Evolutionary conservation across 1,284 basidiomycete genomes (phyloP), one percentile per base, ranked within the genome.

Genomic region (Trichosporon sp.): DNA sequence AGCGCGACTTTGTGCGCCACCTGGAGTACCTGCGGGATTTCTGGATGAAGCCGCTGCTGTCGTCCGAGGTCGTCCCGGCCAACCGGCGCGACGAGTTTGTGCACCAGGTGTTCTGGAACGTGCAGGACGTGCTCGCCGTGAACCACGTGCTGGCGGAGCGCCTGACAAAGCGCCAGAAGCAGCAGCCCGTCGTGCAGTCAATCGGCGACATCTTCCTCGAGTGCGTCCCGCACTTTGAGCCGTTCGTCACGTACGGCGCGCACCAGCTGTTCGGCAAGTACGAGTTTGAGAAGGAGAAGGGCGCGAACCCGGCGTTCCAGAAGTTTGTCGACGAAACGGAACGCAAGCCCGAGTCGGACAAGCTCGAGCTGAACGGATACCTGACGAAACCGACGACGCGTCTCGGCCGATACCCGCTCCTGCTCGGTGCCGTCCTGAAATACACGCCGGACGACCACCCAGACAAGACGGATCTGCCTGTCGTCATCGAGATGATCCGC

Each of bases 281-380:
- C 81, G 94, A 98, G 84, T 98, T 99, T 81, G 97, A 99, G 85
- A 96, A 95, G 86, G 97, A 99, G 85, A 98, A 98, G 86, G 89
- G 88, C 65, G 87, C 89, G 64, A 99, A 99, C 84, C 88, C 91
- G 0, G 91, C 89, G n/a, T 99, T 99, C 85, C 91, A 93, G 67
- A 89, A 89, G 75, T 99, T 99, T 83, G 97, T 99, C 62, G 97
- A 98, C 86, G 86, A 89, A 77, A 93, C 92, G 3, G 97, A 99
- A 80, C 90, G 97, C 31, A 86, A 92, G 64, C 95, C 95, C 0
- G 94, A 97, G 80, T 98, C 95, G 15, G 88, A 95, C 56, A 99
- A 98, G 84, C 88, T 99, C 60, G 97, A 99, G 83, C 85, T 99
- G 62, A 99, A 99, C 81, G 97, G 94, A 2, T 99, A 99, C 83